These are phyloP conservation scores for Suillus weaverae DNA, from an alignment of 768 basidiomycete species.

Conservation along the genomic window DNA sequence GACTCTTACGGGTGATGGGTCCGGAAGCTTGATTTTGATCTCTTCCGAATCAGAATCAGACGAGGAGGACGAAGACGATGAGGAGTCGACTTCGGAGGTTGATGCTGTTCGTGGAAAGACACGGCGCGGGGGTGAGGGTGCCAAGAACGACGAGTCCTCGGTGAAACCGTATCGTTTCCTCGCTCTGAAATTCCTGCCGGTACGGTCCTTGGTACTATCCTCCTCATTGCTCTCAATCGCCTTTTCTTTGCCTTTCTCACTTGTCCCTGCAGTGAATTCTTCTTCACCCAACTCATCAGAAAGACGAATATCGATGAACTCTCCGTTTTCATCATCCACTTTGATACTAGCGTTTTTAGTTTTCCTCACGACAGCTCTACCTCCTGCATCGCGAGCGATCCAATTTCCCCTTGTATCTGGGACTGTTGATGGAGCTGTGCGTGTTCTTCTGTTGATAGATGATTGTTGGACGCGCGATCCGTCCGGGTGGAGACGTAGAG, in stretches of 20 bases:
- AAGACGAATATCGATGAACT: constrained; percentile 20
- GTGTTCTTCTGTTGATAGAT: constrained; percentile 34
- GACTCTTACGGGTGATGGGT: constrained; percentile 54
- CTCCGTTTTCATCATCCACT: constrained; percentile 26
- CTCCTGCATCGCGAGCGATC: constrained; percentile 68
- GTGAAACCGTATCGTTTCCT: constrained; percentile 47
- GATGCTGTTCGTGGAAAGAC: constrained; percentile 11
- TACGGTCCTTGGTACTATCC: constrained; percentile 13
- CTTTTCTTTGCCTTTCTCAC: constrained; percentile 28
- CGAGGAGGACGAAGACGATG: neutral
- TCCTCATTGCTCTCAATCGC: constrained; percentile 16
- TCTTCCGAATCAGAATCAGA: constrained; percentile 11
- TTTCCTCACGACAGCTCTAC: constrained; percentile 42
- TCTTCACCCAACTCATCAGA: constrained; percentile 22
- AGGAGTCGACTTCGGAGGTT: neutral
- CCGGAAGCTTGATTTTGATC: constrained; percentile 21
- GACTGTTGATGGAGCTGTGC: constrained; percentile 37
- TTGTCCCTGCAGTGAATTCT: constrained; percentile 10
- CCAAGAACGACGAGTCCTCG: constrained; percentile 56
- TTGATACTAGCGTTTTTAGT: constrained; percentile 26
- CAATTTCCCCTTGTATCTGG: constrained; percentile 58
- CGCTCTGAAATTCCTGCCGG: constrained; percentile 24
- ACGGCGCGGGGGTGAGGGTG: constrained; percentile 25
- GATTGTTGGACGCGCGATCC: constrained; percentile 57
- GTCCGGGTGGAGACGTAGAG: constrained; percentile 64